A percentile compares a stretch with the other conserved stretches of the same genome.
Conservation (phyloP, 768 basidiomycete species). For the Nidularia pulvinata region DNA sequence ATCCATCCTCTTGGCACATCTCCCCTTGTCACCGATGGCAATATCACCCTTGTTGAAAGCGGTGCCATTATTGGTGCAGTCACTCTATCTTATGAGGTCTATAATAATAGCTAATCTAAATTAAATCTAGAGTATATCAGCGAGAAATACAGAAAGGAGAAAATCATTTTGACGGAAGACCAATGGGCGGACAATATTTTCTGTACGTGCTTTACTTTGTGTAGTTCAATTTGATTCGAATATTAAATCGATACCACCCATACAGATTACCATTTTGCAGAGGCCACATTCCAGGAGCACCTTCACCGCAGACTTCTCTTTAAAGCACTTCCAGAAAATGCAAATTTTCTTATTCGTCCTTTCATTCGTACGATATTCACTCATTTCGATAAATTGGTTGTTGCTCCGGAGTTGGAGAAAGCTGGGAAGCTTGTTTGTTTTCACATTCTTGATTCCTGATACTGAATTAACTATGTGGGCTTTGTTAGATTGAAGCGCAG, state of each 20-base stretch:
- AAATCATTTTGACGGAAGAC: neutral
- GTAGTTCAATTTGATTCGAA: neutral
- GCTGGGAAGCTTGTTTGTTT: neutral
- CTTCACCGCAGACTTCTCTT: neutral
- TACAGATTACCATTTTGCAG: neutral
- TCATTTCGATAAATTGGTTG: neutral
- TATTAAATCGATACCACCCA: neutral
- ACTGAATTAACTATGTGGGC: neutral
- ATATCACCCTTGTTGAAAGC: neutral
- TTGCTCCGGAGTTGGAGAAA: neutral
- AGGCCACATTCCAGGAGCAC: neutral
- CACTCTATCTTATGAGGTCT: neutral
- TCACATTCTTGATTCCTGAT: neutral
- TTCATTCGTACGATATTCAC: neutral
- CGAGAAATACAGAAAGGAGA: neutral
- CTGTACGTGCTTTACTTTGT: neutral
- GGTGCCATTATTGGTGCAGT: neutral
- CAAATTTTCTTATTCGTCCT: neutral
- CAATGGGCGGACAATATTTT: neutral
- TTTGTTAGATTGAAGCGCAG: neutral
- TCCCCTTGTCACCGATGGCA: neutral
- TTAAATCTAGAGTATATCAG: neutral
- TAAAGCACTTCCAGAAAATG: neutral
- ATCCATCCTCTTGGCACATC: neutral
- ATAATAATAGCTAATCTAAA: neutral